These are phyloP conservation scores for Candida xiaguanensis DNA, from an alignment of 805 yeast genomes.

Conservation along the genomic window DNA sequence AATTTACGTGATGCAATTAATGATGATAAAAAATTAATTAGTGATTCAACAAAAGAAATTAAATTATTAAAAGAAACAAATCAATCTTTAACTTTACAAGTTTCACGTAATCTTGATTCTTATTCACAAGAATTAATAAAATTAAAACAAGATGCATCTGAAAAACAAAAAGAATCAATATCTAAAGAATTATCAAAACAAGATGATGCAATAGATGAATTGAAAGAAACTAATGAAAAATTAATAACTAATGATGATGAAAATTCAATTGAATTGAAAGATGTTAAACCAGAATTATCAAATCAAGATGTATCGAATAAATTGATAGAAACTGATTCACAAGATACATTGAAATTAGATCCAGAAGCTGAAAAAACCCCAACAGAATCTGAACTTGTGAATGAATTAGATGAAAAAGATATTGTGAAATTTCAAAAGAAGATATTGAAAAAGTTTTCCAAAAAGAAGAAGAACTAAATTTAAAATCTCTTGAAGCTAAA, in stretches of 20 bases:
- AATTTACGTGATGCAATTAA: background rate
- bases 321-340: too few species aligned
- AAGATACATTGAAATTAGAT: too few species aligned
- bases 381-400: too few species aligned
- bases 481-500: too few species aligned
- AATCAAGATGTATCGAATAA: too few species aligned
- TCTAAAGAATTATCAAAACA: too few species aligned
- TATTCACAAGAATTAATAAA: background rate
- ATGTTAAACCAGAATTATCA: too few species aligned
- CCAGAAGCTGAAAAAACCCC: too few species aligned
- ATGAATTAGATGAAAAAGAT: too few species aligned
- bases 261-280: too few species aligned
- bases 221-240: background rate
- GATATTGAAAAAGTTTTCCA: background rate
- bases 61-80: background rate
- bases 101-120: background rate
- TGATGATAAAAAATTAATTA: constrained; percentile 2
- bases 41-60: background rate
- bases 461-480: background rate
- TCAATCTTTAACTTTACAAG: background rate
- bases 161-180: too few species aligned
- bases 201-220: background rate
- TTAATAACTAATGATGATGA: too few species aligned
- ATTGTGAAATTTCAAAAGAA: background rate
- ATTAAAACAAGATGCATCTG: background rate